Evolutionary conservation across 306 rosid species (phyloP), one percentile per base, ranked within the genome.

Genomic region (Oemleria cerasiformis): DNA sequence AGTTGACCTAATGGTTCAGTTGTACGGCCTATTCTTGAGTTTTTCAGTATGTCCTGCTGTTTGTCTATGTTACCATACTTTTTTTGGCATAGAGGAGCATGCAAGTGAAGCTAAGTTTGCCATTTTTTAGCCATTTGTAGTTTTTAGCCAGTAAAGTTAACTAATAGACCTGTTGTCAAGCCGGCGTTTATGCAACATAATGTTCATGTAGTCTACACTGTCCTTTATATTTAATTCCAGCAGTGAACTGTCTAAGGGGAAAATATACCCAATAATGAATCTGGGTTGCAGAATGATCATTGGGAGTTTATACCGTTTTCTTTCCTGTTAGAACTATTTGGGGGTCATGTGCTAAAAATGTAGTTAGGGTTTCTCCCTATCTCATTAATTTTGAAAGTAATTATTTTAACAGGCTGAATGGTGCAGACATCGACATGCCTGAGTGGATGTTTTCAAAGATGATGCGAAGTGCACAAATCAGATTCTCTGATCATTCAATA

Each of bases 371-470:
- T 70, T 69, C 9, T 71, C n/a, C 45, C 53, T 64, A 75, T 62
- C 66, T 75, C 60, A 65, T 20, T 71, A 47, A 43, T 77, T 67
- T 70, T 75, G 40, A 81, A 74, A 67, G 71, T 67, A 60, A 67
- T 68, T 75, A 76, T 82, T 60, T 73, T 70, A 39, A 84, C 92
- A 94, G 97, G 90, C 73, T 87, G 82, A 91, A 94, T 81, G 98
- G 98, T 84, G 94, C 94, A 54, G 90, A 86, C 80, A 81, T 94
- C 49, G 82, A 86, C 85, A 84, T 89, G 76, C 88, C 96, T 11
- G 97, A 91, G 86, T 94, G 97, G 97, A 80, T 89, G 81, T 91
- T 91, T 87, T 80, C 97, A 63, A 86, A 91, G 83, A 86, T 83
- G 85, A 89, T 94, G 82, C 83, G 95, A 80, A 91, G 98, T 86